phyloP scores from a whole-genome alignment of 1,284 basidiomycete genomes.

The Phellopilus nigrolimitatus region DNA sequence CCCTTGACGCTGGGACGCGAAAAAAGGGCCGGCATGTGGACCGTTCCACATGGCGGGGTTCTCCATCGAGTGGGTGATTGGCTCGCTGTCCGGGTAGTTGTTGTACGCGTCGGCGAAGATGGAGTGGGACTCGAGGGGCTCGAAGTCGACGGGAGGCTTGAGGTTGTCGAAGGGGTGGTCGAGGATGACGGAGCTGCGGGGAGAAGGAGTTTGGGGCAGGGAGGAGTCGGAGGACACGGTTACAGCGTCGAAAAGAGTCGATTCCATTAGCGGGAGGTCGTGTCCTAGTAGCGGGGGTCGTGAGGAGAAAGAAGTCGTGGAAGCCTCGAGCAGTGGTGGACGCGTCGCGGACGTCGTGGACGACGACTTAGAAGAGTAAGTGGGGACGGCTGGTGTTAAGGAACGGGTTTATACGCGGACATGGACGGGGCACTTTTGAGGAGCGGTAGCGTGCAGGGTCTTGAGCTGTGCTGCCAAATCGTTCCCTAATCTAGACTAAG shows the following conservation, averaged over 20 bases:
- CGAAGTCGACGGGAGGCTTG: constrained; percentile 39
- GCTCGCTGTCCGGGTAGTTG: constrained; percentile 35
- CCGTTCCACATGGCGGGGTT: constrained; percentile 23
- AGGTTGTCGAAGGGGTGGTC: constrained; percentile 37
- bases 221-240: constrained; percentile 58
- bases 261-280: constrained; percentile 45
- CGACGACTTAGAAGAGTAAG: background rate
- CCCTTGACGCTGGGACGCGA: constrained; percentile 35
- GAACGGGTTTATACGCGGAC: background rate
- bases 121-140: constrained; percentile 39
- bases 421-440: constrained; percentile 21
- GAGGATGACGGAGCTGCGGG: constrained; percentile 36
- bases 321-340: background rate
- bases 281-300: constrained; percentile 14
- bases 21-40: constrained; percentile 31
- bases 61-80: constrained; percentile 30
- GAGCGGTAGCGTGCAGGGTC: constrained; percentile 25
- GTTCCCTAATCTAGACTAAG: too few relatives aligned
- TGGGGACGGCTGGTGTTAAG: background rate
- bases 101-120: constrained; percentile 44
- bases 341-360: constrained; percentile 11
- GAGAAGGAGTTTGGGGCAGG: constrained; percentile 67
- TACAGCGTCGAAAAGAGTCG: constrained; percentile 56
- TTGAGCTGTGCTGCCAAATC: too few relatives aligned
- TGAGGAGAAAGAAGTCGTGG: background rate